A percentile compares a stretch with the other conserved stretches of the same genome.
Conservation (phyloP, 2,329 filamentous ascomycete genomes). For the Microascus cirrosus region DNA sequence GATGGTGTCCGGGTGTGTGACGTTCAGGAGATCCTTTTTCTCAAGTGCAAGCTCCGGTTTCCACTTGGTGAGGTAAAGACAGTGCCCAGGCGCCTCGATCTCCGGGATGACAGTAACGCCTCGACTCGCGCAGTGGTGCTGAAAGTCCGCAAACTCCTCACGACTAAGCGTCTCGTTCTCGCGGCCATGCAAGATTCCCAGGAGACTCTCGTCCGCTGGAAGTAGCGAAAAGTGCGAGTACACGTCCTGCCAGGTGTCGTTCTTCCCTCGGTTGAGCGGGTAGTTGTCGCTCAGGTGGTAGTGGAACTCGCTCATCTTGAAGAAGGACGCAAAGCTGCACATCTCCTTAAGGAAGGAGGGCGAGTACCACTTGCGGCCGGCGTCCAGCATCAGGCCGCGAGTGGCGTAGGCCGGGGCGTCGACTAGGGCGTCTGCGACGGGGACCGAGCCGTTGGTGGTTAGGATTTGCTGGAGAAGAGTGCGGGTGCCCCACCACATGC, state of each 20-base stretch:
- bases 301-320: slow-evolving; percentile 36
- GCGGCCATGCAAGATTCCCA: slow-evolving; percentile 12
- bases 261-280: slow-evolving; percentile 31
- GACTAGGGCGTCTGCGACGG: slow-evolving; percentile 12
- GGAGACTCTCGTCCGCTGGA: slow-evolving; percentile 14
- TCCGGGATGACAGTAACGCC: slow-evolving; percentile 43
- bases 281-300: slow-evolving; percentile 38
- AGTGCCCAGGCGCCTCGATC: slow-evolving; percentile 43
- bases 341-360: slow-evolving; percentile 25
- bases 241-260: slow-evolving; percentile 31
- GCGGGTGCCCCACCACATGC: slow-evolving; percentile 34
- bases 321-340: slow-evolving; percentile 29
- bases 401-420: slow-evolving; percentile 32
- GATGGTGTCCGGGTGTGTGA: slow-evolving; percentile 29
- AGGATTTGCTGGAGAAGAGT: slow-evolving; percentile 29
- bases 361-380: slow-evolving; percentile 13
- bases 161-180: slow-evolving; percentile 14
- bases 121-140: slow-evolving; percentile 34
- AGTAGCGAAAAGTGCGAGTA: slow-evolving; percentile 31
- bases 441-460: slow-evolving; percentile 15
- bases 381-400: slow-evolving; percentile 26
- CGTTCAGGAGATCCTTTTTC: slow-evolving; percentile 25
- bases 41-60: slow-evolving; percentile 37
- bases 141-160: slow-evolving; percentile 32
- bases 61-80: slow-evolving; percentile 41